Evolutionary conservation across 1,139 yeast genomes (phyloP).

Genomic region (Arxiozyma slooffiae): DNA sequence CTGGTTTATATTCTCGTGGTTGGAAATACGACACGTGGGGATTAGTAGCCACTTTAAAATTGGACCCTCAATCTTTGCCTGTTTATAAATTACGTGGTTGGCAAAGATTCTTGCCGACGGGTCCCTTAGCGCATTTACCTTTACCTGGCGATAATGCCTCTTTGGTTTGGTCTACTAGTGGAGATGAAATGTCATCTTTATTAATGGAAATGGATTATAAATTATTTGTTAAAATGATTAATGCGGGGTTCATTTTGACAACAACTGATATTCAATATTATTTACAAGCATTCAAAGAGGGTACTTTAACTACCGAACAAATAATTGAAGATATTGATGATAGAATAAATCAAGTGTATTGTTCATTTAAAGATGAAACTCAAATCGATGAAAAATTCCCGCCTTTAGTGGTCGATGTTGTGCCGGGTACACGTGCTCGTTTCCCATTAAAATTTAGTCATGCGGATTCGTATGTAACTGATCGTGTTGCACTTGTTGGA

Average conservation of each 20-base stretch:
- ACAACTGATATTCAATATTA: conserved; percentile 71
- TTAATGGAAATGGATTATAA: conserved; percentile 50
- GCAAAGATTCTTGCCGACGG: conserved; percentile 86
- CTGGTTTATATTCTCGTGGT: conserved; percentile 78
- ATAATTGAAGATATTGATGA: conserved; percentile 62
- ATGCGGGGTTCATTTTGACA: conserved; percentile 75
- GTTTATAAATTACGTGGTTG: conserved; percentile 70
- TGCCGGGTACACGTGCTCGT: conserved; percentile 62
- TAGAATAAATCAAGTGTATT: conserved; percentile 48
- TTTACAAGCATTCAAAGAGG: conserved; percentile 40
- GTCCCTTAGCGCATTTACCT: conserved; percentile 89
- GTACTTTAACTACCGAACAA: conserved; percentile 35
- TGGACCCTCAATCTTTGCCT: conserved; percentile 44
- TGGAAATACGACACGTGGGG: conserved; percentile 89
- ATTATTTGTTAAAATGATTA: conserved; percentile 60
- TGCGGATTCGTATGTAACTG: conserved; percentile 78
- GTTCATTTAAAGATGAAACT: conserved; percentile 34
- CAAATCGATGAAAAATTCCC: conserved; percentile 54
- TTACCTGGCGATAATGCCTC: conserved; percentile 79
- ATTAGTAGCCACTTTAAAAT: conserved; percentile 74
- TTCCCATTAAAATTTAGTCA: conserved; percentile 87
- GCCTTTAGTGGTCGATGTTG: conserved; percentile 48
- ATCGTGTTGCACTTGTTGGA: conserved; percentile 83
- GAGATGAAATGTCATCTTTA: conserved; percentile 62
- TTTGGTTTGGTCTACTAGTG: conserved; percentile 86